Percentiles rank a stretch among this genome's conserved stretches.
phyloP scores from a whole-genome alignment of 768 basidiomycete species.

The Hygrophoropsis aurantiaca region DNA sequence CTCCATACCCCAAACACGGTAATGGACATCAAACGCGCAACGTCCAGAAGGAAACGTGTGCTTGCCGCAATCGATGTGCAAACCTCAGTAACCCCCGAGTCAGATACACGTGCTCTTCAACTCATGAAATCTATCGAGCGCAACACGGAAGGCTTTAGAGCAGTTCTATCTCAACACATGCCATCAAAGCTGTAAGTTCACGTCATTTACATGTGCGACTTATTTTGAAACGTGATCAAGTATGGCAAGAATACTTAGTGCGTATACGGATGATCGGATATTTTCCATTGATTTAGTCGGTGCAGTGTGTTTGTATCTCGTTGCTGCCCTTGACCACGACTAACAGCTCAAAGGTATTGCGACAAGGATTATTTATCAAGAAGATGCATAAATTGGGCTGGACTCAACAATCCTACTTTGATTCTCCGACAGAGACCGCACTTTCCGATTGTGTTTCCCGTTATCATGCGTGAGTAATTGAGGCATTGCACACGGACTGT shows the following conservation, averaged over 20 bases:
- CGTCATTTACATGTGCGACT: too few relatives aligned
- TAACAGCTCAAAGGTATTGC: constrained; percentile 38
- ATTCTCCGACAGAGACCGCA: constrained; percentile 34
- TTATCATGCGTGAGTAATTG: constrained; percentile 50
- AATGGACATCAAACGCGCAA: constrained; percentile 18
- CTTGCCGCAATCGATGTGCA: constrained; percentile 5
- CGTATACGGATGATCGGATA: constrained; percentile 48
- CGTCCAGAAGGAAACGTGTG: constrained; percentile 15
- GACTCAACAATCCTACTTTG: constrained; percentile 45
- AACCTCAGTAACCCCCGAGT: neutral
- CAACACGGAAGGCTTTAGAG: constrained; percentile 17
- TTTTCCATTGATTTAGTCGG: constrained; percentile 60
- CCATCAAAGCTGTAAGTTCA: too few relatives aligned
- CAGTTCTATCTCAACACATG: too few relatives aligned
- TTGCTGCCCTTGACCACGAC: neutral
- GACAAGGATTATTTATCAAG: constrained; percentile 52
- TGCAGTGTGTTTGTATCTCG: constrained; percentile 36
- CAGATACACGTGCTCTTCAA: constrained; percentile 5
- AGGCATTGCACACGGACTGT: too few relatives aligned
- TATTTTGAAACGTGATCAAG: constrained; percentile 15
- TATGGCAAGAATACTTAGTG: constrained; percentile 40
- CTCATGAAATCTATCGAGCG: constrained; percentile 11
- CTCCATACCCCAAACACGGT: constrained; percentile 22
- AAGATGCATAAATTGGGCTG: constrained; percentile 56
- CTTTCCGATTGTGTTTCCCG: constrained; percentile 48